Evolutionary conservation across 176 grass and related monocot genomes (phyloP).

Genomic region (Pontederia crassipes): DNA sequence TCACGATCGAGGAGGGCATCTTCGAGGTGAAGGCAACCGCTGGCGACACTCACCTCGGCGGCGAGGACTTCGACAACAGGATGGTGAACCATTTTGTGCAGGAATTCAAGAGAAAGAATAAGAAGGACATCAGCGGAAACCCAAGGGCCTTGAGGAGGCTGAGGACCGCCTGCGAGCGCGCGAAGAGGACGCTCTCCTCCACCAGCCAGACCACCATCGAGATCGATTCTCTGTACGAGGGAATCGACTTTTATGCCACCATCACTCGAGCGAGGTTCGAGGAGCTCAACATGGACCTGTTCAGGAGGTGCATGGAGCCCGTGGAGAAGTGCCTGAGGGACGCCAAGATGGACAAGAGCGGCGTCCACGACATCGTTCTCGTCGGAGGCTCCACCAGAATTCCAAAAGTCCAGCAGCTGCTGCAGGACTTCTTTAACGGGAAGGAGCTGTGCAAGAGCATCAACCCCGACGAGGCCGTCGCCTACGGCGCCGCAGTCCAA

Average conservation of each 20-base stretch:
- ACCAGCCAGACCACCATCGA: constrained; percentile 47
- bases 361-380: constrained; percentile 59
- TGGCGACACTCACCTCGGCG: constrained; percentile 48
- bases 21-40: constrained; percentile 62
- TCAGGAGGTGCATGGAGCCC: constrained; percentile 66
- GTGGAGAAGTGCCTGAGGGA: constrained; percentile 69
- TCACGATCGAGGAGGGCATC: constrained; percentile 68
- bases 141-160: constrained; percentile 32
- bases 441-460: constrained; percentile 90
- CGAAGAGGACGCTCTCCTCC: constrained; percentile 7
- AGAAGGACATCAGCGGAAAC: constrained; percentile 55
- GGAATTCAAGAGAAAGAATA: constrained; percentile 59
- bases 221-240: constrained; percentile 61
- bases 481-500: constrained; percentile 60
- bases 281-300: constrained; percentile 80
- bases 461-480: constrained; percentile 87
- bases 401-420: constrained; percentile 69
- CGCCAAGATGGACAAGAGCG: constrained; percentile 61
- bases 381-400: constrained; percentile 70
- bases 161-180: constrained; percentile 5
- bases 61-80: constrained; percentile 63
- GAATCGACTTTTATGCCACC: constrained; percentile 56
- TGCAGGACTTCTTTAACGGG: constrained; percentile 70
- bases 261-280: constrained; percentile 69
- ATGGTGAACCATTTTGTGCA: constrained; percentile 71